phyloP scores from a whole-genome alignment of 108 stramenopile species.

The Aurantiochytrium sp. region DNA sequence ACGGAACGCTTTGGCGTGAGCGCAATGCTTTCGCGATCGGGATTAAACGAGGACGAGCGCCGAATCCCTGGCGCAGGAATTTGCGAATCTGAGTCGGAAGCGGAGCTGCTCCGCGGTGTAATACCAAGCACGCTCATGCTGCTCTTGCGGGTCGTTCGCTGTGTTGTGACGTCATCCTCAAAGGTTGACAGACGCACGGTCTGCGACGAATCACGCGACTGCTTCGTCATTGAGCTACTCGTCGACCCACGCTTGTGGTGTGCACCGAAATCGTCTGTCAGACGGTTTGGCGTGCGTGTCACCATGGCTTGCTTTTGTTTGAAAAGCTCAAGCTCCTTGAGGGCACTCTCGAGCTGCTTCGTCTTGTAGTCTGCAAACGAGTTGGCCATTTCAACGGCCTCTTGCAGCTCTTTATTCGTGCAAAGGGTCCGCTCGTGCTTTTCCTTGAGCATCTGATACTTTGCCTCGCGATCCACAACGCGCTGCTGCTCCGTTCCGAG shows the following conservation, averaged over 20 bases:
- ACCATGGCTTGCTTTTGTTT: too few species aligned
- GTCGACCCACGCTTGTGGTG: not conserved
- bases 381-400: not conserved
- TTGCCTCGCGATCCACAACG: not conserved
- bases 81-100: not conserved
- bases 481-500: not conserved
- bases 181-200: not conserved
- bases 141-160: not conserved
- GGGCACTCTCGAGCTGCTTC: not conserved
- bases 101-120: not conserved
- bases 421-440: not conserved
- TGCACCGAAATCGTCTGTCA: not conserved
- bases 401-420: slow-evolving; percentile 5
- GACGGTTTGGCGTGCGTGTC: too few species aligned
- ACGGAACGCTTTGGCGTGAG: too few species aligned
- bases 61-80: not conserved
- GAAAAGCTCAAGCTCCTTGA: not conserved
- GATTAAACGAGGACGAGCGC: not conserved
- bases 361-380: slow-evolving; percentile 7
- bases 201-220: not conserved
- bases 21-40: too few species aligned
- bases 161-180: not conserved
- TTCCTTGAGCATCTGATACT: not conserved
- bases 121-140: not conserved
- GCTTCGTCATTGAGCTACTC: not conserved